These are phyloP conservation scores for Beauveria sp. DNA, from an alignment of 2,329 filamentous ascomycete species.

Conservation along the genomic window DNA sequence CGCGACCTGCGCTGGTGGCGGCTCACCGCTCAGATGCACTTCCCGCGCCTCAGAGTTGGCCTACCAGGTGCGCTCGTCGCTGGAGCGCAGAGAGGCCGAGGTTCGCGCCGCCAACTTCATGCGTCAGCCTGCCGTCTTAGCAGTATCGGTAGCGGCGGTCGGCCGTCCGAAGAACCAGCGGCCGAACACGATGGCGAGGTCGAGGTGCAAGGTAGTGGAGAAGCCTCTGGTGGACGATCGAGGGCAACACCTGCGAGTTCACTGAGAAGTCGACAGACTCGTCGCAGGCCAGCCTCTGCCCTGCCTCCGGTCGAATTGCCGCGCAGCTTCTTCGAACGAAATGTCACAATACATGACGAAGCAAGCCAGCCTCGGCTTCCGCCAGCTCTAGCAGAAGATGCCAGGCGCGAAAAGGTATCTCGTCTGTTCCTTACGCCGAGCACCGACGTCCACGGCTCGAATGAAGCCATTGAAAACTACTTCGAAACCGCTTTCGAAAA, in stretches of 20 bases:
- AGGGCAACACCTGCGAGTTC: constrained; percentile 6
- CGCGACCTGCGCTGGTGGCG: constrained; percentile 2
- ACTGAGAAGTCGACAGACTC: constrained; percentile 15
- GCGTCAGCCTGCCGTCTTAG: constrained; percentile 5
- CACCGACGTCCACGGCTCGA: constrained; percentile 17
- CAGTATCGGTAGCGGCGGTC: constrained; percentile 4
- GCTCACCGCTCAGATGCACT: constrained; percentile 5
- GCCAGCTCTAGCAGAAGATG: constrained; percentile 24
- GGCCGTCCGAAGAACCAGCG: constrained; percentile 5
- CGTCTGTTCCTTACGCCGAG: constrained; percentile 21
- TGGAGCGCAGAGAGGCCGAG: constrained; percentile 4
- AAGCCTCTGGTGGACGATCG: constrained; percentile 11
- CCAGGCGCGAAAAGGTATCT: constrained; percentile 24
- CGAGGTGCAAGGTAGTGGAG: constrained; percentile 3
- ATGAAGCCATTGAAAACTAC: constrained; percentile 23
- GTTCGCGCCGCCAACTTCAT: not conserved
- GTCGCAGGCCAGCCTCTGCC: constrained; percentile 15
- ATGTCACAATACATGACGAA: constrained; percentile 5
- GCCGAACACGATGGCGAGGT: constrained; percentile 7
- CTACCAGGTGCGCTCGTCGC: constrained; percentile 5
- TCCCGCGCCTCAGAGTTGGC: not conserved
- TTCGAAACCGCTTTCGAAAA: constrained; percentile 23
- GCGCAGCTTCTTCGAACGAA: constrained; percentile 4
- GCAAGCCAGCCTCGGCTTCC: constrained; percentile 22
- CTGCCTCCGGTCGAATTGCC: constrained; percentile 10